phyloP scores from a whole-genome alignment of 495 filamentous ascomycete species.

The Aspergillus sparsus region DNA sequence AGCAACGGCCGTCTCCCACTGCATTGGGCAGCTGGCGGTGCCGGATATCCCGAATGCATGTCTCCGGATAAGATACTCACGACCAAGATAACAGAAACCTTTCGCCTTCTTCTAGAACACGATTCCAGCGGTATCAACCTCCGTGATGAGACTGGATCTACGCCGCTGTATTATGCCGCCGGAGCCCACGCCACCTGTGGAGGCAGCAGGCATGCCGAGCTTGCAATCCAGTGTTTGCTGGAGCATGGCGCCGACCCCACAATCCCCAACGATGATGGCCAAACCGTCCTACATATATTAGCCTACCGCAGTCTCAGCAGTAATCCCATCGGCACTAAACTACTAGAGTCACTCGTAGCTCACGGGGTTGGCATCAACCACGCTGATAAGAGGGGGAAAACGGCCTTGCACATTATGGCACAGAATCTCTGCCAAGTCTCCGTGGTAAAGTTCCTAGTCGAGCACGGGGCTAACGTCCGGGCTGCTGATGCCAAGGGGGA shows the following conservation, averaged over 20 bases:
- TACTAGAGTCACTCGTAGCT: neutral
- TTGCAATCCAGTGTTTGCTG: neutral
- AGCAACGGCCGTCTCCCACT: too few relatives aligned
- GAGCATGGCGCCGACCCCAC: neutral
- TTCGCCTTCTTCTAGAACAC: neutral
- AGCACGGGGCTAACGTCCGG: neutral
- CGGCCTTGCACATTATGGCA: neutral
- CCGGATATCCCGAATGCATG: neutral
- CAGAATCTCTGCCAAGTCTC: neutral
- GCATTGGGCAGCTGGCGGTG: neutral
- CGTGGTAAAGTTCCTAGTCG: neutral
- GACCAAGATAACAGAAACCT: neutral
- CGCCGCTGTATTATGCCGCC: neutral
- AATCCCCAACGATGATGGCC: neutral
- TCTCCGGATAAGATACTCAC: neutral
- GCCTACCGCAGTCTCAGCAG: neutral
- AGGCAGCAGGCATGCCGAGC: neutral
- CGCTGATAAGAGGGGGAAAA: neutral
- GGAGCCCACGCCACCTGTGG: neutral
- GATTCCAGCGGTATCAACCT: neutral
- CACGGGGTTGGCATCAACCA: neutral
- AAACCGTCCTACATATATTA: neutral
- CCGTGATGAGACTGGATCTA: neutral
- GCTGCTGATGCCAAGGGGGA: neutral
- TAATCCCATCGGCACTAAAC: neutral